Evolutionary conservation across 1,284 basidiomycete species (phyloP), one percentile per base, ranked within the genome.

Genomic region (Peniophora sp.): DNA sequence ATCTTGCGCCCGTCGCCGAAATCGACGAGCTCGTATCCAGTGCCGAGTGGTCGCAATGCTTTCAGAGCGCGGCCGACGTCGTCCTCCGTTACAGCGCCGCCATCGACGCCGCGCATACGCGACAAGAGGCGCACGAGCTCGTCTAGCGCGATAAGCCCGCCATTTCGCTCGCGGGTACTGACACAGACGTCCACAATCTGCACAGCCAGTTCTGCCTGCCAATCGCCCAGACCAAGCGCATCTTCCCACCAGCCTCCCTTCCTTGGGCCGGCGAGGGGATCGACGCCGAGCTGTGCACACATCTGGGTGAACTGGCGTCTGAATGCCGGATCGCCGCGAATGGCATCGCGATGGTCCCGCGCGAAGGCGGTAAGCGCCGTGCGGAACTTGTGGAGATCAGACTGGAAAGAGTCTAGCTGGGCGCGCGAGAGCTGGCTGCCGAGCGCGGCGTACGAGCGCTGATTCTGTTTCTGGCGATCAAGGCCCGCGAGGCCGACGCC

Each of bases 161-260:
- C 96, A 58, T 97, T 97, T 42, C 83, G 71, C 52, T 88, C 84
- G 42, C 95, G 73, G 9, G 92, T 96, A 62, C 83, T 87, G 27
- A 98, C 85, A 61, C 96, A 98, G 15, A 99, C 82, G 64, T 99
- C 96, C 47, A 99, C 93, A 55, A 99, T 88, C 72, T 99, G 96
- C 23, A 98, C 92, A 2, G 92, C 92, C 1, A 99, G 79, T 61
- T 97, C 95, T 64, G 92, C 92, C 61, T 94, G 88, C 92, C 92
- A 99, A 64, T 99, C 97, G 6, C 92, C 84, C 48, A 90, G 66
- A 0, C 91, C 92, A 15, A 97, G 76, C 60, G 92, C 71, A 63
- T 93, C 94, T 20, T 81, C 85, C 85, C 88, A 92, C 88, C 90
- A 94, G 2, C 92, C 83, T n/a, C 88, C 88, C 55, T 84, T 85